These are phyloP conservation scores for Cryptosporidium felis DNA, from an alignment of 169 alveolate genomes.

Conservation along the genomic window DNA sequence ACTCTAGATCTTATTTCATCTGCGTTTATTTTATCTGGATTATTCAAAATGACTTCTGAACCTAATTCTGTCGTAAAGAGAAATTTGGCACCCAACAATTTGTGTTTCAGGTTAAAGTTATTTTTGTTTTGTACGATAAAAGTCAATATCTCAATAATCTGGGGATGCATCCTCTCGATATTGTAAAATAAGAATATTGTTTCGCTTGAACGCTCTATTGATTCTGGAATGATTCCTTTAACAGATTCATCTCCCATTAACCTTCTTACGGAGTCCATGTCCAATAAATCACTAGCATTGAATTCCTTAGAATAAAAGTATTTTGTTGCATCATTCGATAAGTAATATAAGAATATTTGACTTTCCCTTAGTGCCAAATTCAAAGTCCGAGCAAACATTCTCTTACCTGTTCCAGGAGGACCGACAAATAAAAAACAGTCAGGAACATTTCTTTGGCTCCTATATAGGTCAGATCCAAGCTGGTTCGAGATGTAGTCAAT, in stretches of 20 bases:
- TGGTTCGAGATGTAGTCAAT: background rate
- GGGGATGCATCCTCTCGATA: constrained; percentile 18
- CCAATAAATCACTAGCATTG: constrained; percentile 4
- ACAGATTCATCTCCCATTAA: background rate
- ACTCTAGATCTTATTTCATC: background rate
- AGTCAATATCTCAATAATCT: background rate
- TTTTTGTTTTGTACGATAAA: background rate
- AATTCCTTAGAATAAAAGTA: background rate
- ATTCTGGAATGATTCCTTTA: constrained; percentile 6
- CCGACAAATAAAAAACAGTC: constrained; percentile 8
- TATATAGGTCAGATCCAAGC: background rate
- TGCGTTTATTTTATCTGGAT: background rate
- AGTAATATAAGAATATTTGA: background rate
- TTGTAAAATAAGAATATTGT: background rate
- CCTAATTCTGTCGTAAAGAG: constrained; percentile 15
- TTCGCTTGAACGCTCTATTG: background rate
- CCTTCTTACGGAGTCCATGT: background rate
- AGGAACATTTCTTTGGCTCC: background rate
- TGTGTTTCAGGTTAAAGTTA: background rate
- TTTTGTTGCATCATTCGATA: background rate
- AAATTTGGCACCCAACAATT: background rate
- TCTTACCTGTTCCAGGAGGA: constrained; percentile 39
- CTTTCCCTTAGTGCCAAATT: background rate
- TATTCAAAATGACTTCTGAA: background rate
- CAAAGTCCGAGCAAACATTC: background rate